phyloP scores from a whole-genome alignment of 805 yeast genomes.

The Clavispora vitiphila region DNA sequence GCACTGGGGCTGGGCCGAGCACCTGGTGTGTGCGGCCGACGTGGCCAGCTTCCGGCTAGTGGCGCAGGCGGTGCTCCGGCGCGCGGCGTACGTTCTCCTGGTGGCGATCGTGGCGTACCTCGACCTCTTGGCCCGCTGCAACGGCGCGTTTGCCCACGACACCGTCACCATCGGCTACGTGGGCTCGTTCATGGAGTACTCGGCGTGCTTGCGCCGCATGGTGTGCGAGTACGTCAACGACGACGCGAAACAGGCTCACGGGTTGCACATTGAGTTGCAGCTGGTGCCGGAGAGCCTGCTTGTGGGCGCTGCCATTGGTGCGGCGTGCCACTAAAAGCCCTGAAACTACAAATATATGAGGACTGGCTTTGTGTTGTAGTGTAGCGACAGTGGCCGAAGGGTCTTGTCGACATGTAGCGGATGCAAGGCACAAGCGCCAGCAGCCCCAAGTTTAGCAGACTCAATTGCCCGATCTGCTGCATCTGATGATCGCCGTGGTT shows the following conservation, averaged over 20 bases:
- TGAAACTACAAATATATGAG: too few species aligned
- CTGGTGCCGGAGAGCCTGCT: constrained; percentile 44
- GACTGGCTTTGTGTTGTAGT: too few species aligned
- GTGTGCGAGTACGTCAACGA: constrained; percentile 20
- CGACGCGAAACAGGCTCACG: constrained; percentile 21
- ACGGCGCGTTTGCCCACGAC: constrained; percentile 13
- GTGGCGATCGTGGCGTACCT: constrained; percentile 35
- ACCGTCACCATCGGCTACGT: constrained; percentile 41
- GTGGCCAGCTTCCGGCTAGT: constrained; percentile 23
- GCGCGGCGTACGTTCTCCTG: constrained; percentile 44
- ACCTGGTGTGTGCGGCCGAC: constrained; percentile 21
- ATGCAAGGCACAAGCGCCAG: too few species aligned
- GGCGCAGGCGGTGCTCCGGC: constrained; percentile 32
- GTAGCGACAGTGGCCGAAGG: too few species aligned
- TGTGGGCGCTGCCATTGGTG: constrained; percentile 53
- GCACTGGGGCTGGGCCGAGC: constrained; percentile 19
- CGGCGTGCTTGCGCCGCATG: constrained; percentile 31
- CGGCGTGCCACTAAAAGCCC: constrained; percentile 20
- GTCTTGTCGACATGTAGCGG: too few species aligned
- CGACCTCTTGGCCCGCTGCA: constrained; percentile 22
- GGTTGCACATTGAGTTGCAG: constrained; percentile 32
- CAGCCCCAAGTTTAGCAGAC: too few species aligned
- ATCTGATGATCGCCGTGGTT: too few species aligned
- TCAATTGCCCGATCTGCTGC: too few species aligned
- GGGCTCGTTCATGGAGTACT: constrained; percentile 48